A percentile compares a stretch with the other conserved stretches of the same genome.
These are phyloP conservation scores for Claviceps sp. DNA, from an alignment of 2,329 filamentous ascomycete species.

Conservation along the genomic window DNA sequence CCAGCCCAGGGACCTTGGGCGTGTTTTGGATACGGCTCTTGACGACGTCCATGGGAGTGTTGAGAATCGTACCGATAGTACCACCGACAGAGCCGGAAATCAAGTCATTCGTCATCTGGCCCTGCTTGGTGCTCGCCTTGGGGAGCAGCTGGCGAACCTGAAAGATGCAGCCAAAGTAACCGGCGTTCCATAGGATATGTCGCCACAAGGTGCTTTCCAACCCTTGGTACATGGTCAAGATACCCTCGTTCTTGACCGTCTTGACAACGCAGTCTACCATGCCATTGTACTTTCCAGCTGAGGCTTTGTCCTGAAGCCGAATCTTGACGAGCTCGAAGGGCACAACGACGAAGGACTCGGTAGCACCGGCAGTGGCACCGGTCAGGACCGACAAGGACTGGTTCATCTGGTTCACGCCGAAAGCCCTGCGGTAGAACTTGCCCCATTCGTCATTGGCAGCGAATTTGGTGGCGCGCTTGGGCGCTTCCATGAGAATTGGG, in stretches of 20 bases:
- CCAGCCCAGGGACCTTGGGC: slow-evolving; percentile 62
- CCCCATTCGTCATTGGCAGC: slow-evolving; percentile 99
- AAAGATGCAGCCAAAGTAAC: slow-evolving; percentile 98
- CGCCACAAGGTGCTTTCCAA: slow-evolving; percentile 95
- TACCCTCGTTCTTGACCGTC: slow-evolving; percentile 72
- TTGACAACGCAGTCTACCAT: slow-evolving; percentile 69
- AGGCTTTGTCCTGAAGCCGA: slow-evolving; percentile 87
- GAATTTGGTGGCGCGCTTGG: slow-evolving; percentile 94
- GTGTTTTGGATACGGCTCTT: slow-evolving; percentile 97
- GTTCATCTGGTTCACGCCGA: slow-evolving; percentile 77
- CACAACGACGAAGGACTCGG: slow-evolving; percentile 91
- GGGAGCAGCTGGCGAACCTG: slow-evolving; percentile 82
- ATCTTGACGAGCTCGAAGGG: slow-evolving; percentile 99
- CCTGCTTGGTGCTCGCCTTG: slow-evolving; percentile 62
- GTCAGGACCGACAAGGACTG: slow-evolving; percentile 87
- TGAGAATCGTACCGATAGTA: slow-evolving; percentile 76
- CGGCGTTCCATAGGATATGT: slow-evolving; percentile 79
- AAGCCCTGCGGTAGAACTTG: slow-evolving; percentile 77
- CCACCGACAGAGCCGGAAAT: slow-evolving; percentile 79
- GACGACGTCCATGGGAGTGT: slow-evolving; percentile 94
- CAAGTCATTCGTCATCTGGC: slow-evolving; percentile 77
- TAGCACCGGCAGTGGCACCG: slow-evolving; percentile 86
- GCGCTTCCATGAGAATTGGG: slow-evolving; percentile 93
- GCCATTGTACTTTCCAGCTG: slow-evolving; percentile 75
- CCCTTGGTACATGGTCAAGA: slow-evolving; percentile 87